Percentiles rank a stretch among this genome's conserved stretches.
Conservation (phyloP, 129 eudicot genomes). For the Rutidosis leptorrhynchoides region DNA sequence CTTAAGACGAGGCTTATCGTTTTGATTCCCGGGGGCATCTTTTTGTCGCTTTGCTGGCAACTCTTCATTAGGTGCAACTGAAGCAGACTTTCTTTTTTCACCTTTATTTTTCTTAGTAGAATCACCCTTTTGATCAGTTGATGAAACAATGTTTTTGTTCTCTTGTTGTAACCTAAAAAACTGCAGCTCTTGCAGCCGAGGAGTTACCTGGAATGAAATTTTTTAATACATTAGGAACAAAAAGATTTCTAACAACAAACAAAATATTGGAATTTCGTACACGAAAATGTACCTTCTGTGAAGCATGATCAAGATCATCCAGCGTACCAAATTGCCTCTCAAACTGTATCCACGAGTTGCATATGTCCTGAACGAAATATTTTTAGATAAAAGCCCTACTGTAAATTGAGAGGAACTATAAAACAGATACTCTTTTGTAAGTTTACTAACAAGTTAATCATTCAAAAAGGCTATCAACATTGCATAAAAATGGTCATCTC, state of each 20-base stretch:
- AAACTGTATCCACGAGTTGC: conserved; percentile 79
- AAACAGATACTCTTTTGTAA: conserved; percentile 7
- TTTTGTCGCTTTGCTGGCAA: conserved; percentile 75
- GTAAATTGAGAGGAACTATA: conserved; percentile 27
- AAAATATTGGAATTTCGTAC: conserved; percentile 10
- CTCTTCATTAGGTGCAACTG: conserved; percentile 51
- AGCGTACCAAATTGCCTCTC: conserved; percentile 87
- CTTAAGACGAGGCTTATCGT: conserved; percentile 29
- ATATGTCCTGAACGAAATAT: conserved; percentile 71
- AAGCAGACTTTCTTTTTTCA: conserved; percentile 63
- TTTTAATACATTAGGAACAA: conserved; percentile 7
- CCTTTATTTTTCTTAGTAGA: conserved; percentile 46
- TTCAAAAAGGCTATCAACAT: conserved; percentile 14
- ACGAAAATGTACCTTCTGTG: conserved; percentile 57
- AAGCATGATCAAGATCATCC: conserved; percentile 79
- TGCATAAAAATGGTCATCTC: background rate
- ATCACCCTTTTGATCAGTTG: conserved; percentile 48
- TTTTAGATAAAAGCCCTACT: conserved; percentile 44
- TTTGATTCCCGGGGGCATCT: conserved; percentile 25
- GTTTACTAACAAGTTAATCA: background rate
- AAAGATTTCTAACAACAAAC: background rate
- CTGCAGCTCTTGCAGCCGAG: conserved; percentile 88
- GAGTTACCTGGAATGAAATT: conserved; percentile 56
- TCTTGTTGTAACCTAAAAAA: conserved; percentile 75
- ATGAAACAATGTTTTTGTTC: conserved; percentile 38